Evolutionary conservation across 1,284 basidiomycete genomes (phyloP), one percentile per base, ranked within the genome.

Genomic region (Gastroboletus turbinatus): DNA sequence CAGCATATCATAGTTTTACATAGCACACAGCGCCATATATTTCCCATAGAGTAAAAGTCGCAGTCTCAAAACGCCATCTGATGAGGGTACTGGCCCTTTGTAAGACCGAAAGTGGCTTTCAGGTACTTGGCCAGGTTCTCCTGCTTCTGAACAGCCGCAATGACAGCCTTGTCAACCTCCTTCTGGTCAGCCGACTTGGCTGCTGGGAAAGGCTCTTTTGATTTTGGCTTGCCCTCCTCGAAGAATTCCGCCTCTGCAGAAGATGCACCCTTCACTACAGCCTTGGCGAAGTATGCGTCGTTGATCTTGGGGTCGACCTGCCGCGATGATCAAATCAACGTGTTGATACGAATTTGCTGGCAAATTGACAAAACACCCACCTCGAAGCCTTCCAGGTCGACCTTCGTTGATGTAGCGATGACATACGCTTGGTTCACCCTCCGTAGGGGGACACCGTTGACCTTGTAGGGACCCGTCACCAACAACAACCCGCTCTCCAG

Each of bases 371-470:
- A 57, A 14, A 53, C 19, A 65, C 52, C 61, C 64, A 93, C 93
- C 78, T 85, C 84, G 74, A 94, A 81, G 64, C 80, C 83, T 46
- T 81, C 82, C 63, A 99, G 77, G 67, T 98, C 92, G 69, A 99
- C 78, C 80, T 92, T 96, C 72, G 97, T 98, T 61, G 95, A 95
- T 61, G 97, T 99, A 62, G 96, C 94, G 72, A 99, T 98, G 62
- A 97, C 96, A 77, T 99, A 99, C 57, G 97, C 95, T 83, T 98
- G 96, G 83, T 96, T 97, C 63, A 99, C 96, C 75, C 97, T 87
- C 75, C 96, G 87, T 73, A 99, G 83, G 67, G 97, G 97, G 45
- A 99, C 97, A 76, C 97, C 97, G 79, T 99, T 99, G 75, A 99
- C 73, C 87, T 96, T 98, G 88, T 88, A 98, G 56, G 97, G 97